Evolutionary conservation across 768 basidiomycete genomes (phyloP).

Genomic region (Steccherinum ochraceum): DNA sequence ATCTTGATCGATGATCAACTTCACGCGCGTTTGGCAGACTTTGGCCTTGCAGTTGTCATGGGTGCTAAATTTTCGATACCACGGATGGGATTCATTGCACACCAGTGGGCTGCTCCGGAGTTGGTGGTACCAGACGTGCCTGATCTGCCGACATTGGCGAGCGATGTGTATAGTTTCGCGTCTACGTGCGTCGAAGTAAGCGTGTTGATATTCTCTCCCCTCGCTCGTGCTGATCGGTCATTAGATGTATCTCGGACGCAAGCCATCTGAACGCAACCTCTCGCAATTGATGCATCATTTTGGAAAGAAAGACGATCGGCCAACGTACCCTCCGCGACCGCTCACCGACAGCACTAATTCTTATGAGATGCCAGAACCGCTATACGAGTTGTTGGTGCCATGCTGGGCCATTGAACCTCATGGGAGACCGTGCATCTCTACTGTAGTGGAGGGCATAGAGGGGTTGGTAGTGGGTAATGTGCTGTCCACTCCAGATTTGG

Average conservation of each 20-base stretch:
- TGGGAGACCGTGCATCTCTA: no score
- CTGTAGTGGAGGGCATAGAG: no score
- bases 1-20: slow-evolving; percentile 7
- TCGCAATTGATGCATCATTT: no score
- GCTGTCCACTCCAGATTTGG: no score
- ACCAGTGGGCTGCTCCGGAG: slow-evolving; percentile 6
- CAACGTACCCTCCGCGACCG: no score
- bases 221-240: not conserved
- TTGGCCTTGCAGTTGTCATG: slow-evolving; percentile 6
- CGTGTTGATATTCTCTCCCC: not conserved
- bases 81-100: not conserved
- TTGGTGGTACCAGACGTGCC: not conserved
- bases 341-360: not conserved
- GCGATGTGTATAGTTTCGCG: slow-evolving; percentile 4
- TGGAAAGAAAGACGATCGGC: no score
- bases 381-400: no score
- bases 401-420: no score
- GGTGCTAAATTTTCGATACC: not conserved
- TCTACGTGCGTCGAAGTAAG: slow-evolving; percentile 5
- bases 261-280: not conserved
- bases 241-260: not conserved
- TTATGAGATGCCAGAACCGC: no score
- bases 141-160: not conserved
- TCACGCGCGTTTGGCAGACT: slow-evolving; percentile 8
- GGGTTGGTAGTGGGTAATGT: no score